Evolutionary conservation across 2,329 filamentous ascomycete genomes (phyloP).

Genomic region (Stachybotrys chartarum): DNA sequence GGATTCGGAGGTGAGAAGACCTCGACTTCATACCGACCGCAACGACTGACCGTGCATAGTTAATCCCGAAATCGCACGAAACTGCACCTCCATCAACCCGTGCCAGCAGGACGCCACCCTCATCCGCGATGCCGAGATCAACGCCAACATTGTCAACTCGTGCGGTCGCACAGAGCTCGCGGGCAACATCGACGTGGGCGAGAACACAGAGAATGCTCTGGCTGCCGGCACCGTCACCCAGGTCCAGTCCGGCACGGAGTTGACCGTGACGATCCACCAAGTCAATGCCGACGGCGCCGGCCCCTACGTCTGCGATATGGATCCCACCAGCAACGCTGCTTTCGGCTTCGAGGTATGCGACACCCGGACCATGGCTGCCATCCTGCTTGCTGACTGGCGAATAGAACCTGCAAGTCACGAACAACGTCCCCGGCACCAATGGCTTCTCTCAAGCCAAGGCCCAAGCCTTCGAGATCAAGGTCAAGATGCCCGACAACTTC

Average conservation of each 20-base stretch:
- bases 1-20: slow-evolving; percentile 37
- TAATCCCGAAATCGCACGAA: slow-evolving; percentile 47
- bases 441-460: slow-evolving; percentile 50
- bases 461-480: slow-evolving; percentile 48
- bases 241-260: slow-evolving; percentile 35
- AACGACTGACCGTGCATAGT: slow-evolving; percentile 24
- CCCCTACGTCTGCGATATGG: slow-evolving; percentile 47
- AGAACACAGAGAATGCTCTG: slow-evolving; percentile 46
- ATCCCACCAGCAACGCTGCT: slow-evolving; percentile 35
- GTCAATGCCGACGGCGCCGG: slow-evolving; percentile 61
- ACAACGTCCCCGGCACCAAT: slow-evolving; percentile 53
- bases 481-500: slow-evolving; percentile 42
- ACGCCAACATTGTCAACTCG: slow-evolving; percentile 44
- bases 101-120: slow-evolving; percentile 60
- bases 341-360: slow-evolving; percentile 3
- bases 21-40: not conserved
- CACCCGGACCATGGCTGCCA: not conserved
- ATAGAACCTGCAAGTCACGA: slow-evolving; percentile 11
- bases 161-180: slow-evolving; percentile 55
- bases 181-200: slow-evolving; percentile 55
- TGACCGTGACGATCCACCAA: slow-evolving; percentile 58
- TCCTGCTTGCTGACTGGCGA: not conserved
- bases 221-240: slow-evolving; percentile 38
- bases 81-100: slow-evolving; percentile 56
- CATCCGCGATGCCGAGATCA: slow-evolving; percentile 51